Evolutionary conservation across 108 stramenopile species (phyloP).

Genomic region (Aureococcus anophagefferens): DNA sequence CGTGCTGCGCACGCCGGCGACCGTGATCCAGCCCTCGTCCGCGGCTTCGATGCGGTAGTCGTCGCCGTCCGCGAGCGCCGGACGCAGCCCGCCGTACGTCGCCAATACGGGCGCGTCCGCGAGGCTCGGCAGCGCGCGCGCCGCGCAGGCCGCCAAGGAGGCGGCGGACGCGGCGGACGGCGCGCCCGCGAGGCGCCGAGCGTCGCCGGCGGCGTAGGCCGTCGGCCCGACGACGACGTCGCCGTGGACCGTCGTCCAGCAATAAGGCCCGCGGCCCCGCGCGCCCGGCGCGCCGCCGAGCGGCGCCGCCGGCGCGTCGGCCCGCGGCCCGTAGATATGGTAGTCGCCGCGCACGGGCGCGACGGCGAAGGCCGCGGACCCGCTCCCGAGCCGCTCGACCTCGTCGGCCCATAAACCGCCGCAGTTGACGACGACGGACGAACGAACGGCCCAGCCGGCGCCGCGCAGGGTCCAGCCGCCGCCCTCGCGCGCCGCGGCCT

Average conservation of each 20-base stretch:
- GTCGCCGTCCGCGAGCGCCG: slow-evolving; percentile 59
- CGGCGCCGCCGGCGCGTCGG: too few relatives aligned
- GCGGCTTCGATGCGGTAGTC: slow-evolving; percentile 49
- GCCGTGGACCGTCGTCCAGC: slow-evolving; percentile 59
- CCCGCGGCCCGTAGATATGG: too few relatives aligned
- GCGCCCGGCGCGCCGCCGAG: too few relatives aligned
- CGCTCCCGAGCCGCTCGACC: slow-evolving; percentile 5
- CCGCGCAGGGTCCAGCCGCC: slow-evolving; percentile 19
- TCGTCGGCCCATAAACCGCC: slow-evolving; percentile 12
- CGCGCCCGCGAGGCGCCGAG: slow-evolving; percentile 29
- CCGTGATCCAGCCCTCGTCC: slow-evolving; percentile 45
- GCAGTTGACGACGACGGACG: slow-evolving; percentile 15
- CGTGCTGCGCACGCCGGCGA: slow-evolving; percentile 65
- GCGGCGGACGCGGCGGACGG: slow-evolving; percentile 40
- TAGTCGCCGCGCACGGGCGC: too few relatives aligned
- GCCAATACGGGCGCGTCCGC: slow-evolving; percentile 39
- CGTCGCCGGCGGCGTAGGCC: slow-evolving; percentile 51
- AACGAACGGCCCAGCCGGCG: not conserved
- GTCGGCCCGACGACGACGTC: slow-evolving; percentile 71
- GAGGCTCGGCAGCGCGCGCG: slow-evolving; percentile 30
- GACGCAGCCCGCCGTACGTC: slow-evolving; percentile 67
- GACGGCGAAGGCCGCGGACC: not conserved
- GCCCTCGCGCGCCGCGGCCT: slow-evolving; percentile 1
- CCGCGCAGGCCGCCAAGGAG: slow-evolving; percentile 30
- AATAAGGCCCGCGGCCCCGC: slow-evolving; percentile 35